Evolutionary conservation across 495 filamentous ascomycete genomes (phyloP).

Genomic region (Acidomyces sp.): DNA sequence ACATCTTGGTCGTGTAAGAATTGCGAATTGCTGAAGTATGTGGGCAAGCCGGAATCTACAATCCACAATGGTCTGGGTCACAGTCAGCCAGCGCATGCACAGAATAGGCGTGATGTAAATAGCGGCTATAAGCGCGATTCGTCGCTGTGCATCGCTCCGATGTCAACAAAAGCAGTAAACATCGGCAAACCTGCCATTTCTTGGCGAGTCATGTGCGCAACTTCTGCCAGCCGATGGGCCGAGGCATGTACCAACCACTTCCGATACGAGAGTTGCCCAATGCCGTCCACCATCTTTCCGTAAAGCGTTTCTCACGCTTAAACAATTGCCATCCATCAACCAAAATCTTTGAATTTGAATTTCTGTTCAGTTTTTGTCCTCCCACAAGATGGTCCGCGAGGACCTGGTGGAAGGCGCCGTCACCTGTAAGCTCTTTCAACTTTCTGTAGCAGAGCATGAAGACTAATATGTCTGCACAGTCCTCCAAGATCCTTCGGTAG

Average conservation of each 20-base stretch:
- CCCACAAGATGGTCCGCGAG: conserved; percentile 30
- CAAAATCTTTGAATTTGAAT: too few relatives aligned
- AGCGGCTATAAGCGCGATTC: too few relatives aligned
- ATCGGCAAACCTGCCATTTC: too few relatives aligned
- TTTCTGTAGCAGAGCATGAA: conserved; percentile 9
- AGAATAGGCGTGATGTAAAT: too few relatives aligned
- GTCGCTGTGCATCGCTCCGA: too few relatives aligned
- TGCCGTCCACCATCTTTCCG: too few relatives aligned
- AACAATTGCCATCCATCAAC: too few relatives aligned
- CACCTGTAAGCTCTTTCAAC: conserved; percentile 15
- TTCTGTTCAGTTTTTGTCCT: not conserved
- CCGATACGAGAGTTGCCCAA: too few relatives aligned
- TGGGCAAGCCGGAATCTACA: not conserved
- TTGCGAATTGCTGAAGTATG: not conserved
- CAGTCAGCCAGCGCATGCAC: too few relatives aligned
- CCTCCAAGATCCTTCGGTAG: conserved; percentile 82
- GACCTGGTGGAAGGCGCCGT: conserved; percentile 31
- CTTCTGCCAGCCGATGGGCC: not conserved
- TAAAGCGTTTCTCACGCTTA: too few relatives aligned
- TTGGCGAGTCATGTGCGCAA: not conserved
- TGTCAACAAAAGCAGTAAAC: not conserved
- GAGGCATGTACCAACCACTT: too few relatives aligned
- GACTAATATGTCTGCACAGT: conserved; percentile 38
- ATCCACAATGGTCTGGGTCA: too few relatives aligned
- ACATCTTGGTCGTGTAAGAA: conserved; percentile 19